Evolutionary conservation across 164 flowering plant genomes (phyloP).

Genomic region (Magnolia kwangsiensis): DNA sequence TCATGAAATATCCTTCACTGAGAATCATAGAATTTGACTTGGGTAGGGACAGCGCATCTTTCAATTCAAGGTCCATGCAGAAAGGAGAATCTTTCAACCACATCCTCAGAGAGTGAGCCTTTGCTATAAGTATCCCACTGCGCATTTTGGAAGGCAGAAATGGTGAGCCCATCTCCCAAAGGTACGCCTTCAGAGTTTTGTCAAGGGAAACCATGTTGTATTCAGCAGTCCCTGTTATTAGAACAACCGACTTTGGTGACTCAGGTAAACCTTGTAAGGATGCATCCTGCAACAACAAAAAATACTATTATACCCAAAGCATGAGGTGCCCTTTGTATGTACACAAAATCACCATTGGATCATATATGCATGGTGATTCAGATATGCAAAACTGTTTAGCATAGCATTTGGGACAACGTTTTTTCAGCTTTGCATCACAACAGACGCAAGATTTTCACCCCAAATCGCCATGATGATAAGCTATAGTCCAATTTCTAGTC

Average conservation of each 20-base stretch:
- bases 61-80: constrained; percentile 90
- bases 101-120: constrained; percentile 87
- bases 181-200: constrained; percentile 74
- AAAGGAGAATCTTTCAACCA: constrained; percentile 98
- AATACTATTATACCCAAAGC: background rate
- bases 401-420: background rate
- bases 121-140: constrained; percentile 77
- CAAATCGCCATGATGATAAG: background rate
- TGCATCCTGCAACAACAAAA: constrained; percentile 63
- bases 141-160: constrained; percentile 86
- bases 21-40: constrained; percentile 82
- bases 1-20: constrained; percentile 75
- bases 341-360: too few relatives aligned
- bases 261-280: constrained; percentile 83
- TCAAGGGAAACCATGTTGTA: constrained; percentile 81
- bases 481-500: too few relatives aligned
- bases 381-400: background rate
- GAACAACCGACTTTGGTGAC: constrained; percentile 87
- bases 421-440: background rate
- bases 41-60: constrained; percentile 68
- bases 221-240: constrained; percentile 86
- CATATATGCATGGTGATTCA: too few relatives aligned
- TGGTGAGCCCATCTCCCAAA: constrained; percentile 99
- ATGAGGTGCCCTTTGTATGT: too few relatives aligned
- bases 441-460: background rate